Base-by-base conservation (phyloP, 805 yeast genomes). In the Starmerella apicola region DNA sequence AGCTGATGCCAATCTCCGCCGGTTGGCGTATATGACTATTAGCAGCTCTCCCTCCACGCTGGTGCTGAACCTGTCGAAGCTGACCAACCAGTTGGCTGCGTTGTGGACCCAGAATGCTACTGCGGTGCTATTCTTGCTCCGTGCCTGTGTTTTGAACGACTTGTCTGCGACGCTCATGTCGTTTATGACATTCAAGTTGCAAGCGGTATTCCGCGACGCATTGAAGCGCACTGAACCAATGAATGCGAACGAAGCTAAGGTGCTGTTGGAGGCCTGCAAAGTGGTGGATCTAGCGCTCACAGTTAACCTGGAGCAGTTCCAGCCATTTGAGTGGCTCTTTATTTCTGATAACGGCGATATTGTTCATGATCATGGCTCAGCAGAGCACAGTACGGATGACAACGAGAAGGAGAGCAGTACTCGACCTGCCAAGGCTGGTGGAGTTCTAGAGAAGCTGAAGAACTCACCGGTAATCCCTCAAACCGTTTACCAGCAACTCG, bases 301-400 rank as follows among this genome's bases (percentile, higher is more conserved):
- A 2, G 50, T 85, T 41, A 73, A 76, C 27, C 68, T 69, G 31
- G 96, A 86, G 54, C 94, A 84, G 42, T 68, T 88, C 65, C 78
- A 76, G 59, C 54, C 73, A 58, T 58, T 72, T 45, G 91, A 84
- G 52, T 88, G 97, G 97, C 63, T 91, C 2, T 91, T 84, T 54
- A 71, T 88, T 9, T 68, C 76, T 21, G 83, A 80, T 50, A 75
- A 72, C 15, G 66, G 75, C 15, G 78, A 75, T 43, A 74, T 78
- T 16, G 66, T 71, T 23, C 68, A 65, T 50, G 41, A 42, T 15
- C 21, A 17, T 4, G 4, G 30, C 16, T 5, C n/a, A 25, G n/a
- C n/a, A n/a, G n/a, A n/a, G n/a, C n/a, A n/a, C n/a, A 12, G 30
- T 3, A 20, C 5, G 13, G 23, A 19, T 17, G 30, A 12, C 23